Evolutionary conservation across 75 land plant species (phyloP), one percentile per base, ranked within the genome.

Genomic region (Selaginella tamariscina): DNA sequence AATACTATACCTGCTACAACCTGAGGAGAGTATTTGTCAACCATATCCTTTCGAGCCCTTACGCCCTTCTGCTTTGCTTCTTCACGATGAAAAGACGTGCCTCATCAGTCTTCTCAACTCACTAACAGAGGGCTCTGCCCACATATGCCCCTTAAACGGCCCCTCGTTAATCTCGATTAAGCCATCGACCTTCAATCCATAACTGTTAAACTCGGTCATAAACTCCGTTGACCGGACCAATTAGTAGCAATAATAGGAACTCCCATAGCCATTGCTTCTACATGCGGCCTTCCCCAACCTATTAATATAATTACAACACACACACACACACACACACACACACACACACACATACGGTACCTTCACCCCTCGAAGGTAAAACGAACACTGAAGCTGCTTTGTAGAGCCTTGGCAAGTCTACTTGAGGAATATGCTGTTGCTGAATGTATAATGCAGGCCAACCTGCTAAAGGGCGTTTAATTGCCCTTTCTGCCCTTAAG

Each of bases 151-250:
- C 69, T 71, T 68, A 55, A 89, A 89, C 2, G 94, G 85, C 11
- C 89, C 94, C 56, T 89, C 87, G 30, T n/a, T 39, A 8, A 89
- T 81, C 33, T 86, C 83, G 27, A 73, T 72, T 83, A 86, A 72
- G n/a, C 75, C 59, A 21, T 80, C 82, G 24, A 86, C 75, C 5
- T 64, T 65, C 73, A 89, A 68, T 0, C 86, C 88, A 65, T 84
- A 89, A 33, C 85, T 74, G 68, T 89, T 89, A 18, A 66, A 67
- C 29, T 76, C 78, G 2, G 81, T 82, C 82, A 89, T 75, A 68
- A 78, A 89, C 77, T 89, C 94, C n/a, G 87, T 84, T 33, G 80
- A 83, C 94, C 94, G 0, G 94, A 89, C 94, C 94, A 89, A 64
- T 89, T 89, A 0, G 94, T 89, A 0, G 83, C 83, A 56, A 89